Evolutionary conservation across 23 red algal species (phyloP).

Genomic region (Agarophyton chilense): DNA sequence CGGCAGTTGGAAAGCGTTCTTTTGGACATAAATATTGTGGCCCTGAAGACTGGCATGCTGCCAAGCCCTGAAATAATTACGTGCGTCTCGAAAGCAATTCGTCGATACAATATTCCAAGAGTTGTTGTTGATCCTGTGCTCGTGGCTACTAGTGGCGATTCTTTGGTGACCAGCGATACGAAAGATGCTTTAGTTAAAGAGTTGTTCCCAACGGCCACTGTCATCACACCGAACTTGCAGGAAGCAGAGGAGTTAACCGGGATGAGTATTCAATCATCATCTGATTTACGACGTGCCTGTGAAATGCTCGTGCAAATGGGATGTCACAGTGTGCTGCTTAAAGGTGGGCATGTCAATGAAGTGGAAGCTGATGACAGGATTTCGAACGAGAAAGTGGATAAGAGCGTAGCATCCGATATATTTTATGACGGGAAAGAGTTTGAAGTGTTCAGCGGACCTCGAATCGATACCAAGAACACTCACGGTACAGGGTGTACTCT

Average conservation of each 20-base stretch:
- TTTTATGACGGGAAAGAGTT: conserved; percentile 77
- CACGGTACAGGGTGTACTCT: conserved; percentile 98
- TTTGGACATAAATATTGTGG: conserved; percentile 67
- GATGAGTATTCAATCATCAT: conserved; percentile 41
- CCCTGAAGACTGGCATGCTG: conserved; percentile 98
- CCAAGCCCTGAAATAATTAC: conserved; percentile 50
- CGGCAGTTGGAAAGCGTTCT: conserved; percentile 84
- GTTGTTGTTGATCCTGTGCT: conserved; percentile 94
- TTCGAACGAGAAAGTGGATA: not conserved
- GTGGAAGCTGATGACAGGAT: not conserved
- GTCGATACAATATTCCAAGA: not conserved
- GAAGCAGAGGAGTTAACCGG: conserved; percentile 65
- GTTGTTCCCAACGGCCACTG: conserved; percentile 73
- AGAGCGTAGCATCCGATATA: conserved; percentile 65
- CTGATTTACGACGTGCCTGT: conserved; percentile 61
- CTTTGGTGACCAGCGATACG: conserved; percentile 20
- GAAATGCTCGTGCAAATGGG: conserved; percentile 47
- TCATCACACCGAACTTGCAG: conserved; percentile 94
- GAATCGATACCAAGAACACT: conserved; percentile 79
- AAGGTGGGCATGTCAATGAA: conserved; percentile 84
- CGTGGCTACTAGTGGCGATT: conserved; percentile 72
- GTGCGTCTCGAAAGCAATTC: conserved; percentile 39
- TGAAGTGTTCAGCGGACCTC: conserved; percentile 59
- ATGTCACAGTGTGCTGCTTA: conserved; percentile 76
- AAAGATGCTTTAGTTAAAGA: conserved; percentile 54